Percentiles rank a stretch among this genome's conserved stretches.
These are phyloP conservation scores for Fusarium sacchari DNA, from an alignment of 2,329 filamentous ascomycete species.

Conservation along the genomic window DNA sequence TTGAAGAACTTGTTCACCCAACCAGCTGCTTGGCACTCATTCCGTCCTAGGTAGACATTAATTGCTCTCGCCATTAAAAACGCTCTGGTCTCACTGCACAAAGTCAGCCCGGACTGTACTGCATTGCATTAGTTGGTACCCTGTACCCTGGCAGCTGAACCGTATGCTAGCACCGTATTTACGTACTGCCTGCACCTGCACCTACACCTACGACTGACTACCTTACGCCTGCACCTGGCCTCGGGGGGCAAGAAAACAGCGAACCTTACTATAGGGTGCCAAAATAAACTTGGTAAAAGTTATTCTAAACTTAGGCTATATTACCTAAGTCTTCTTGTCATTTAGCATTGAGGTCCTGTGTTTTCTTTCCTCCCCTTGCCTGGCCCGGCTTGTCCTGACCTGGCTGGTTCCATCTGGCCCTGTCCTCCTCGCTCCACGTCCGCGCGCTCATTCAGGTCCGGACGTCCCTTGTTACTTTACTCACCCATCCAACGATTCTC, in stretches of 20 bases:
- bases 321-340: no score
- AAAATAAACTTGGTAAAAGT: no score
- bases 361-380: no score
- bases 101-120: not conserved
- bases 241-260: no score
- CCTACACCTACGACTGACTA: not conserved
- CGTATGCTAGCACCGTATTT: slow-evolving; percentile 31
- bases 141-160: slow-evolving; percentile 26
- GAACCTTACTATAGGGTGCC: no score
- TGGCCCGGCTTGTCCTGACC: not conserved
- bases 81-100: slow-evolving; percentile 22
- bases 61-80: slow-evolving; percentile 40
- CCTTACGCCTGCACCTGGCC: no score
- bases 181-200: slow-evolving; percentile 18
- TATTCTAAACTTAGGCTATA: no score
- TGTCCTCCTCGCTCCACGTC: slow-evolving; percentile 35
- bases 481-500: slow-evolving; percentile 37
- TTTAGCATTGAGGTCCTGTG: no score
- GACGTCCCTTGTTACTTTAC: slow-evolving; percentile 35
- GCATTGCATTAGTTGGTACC: not conserved
- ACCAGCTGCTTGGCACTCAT: slow-evolving; percentile 24
- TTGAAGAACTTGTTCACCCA: slow-evolving; percentile 20
- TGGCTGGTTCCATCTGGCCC: slow-evolving; percentile 9
- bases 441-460: slow-evolving; percentile 28
- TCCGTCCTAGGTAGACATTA: slow-evolving; percentile 44